Base-by-base conservation (phyloP, 495 filamentous ascomycete species). In the Hypoxylon cercidicola region DNA sequence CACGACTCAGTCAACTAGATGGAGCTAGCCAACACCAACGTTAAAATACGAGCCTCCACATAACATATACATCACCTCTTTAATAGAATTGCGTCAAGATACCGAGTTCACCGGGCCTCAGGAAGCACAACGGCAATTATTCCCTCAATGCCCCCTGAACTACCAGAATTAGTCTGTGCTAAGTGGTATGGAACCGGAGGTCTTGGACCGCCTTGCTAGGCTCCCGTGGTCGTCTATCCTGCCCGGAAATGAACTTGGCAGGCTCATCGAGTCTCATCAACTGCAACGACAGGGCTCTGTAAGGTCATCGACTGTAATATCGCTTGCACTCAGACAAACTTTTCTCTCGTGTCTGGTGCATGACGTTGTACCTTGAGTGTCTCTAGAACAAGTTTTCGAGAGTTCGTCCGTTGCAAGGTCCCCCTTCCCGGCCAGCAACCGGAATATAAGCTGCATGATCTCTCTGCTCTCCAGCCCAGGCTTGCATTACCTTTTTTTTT, bases 1-100 rank as follows among this genome's bases (percentile, higher is more conserved):
- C 43, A 43, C 45, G 47, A 62, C 34, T 51, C 50, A 59, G 41
- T 21, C 18, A 16, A 9, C 43, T 35, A 44, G 37, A 63, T 53
- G 64, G 55, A 28, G 64, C 55, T 44, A 18, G n/a, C n/a, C n/a
- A n/a, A n/a, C n/a, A 18, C 28, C 9, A 60, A 55, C 18, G 55
- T 60, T 51, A 48, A 48, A 63, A 68, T 68, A 68, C 59, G 59
- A 68, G 49, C 15, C 9, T 55, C 25, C 54, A 6, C 58, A 55
- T 50, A 54, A 62, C 40, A 23, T 23, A 37, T 23, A 68, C 64
- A 68, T 68, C 64, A 68, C 55, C 34, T 18, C 49, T 40, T 59
- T 20, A 34, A 8, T 20, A 4, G 4, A 50, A 54, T 55, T 68
- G 59, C 64, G 44, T 62, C 59, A 62, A 39, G 30, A 54, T 15